Base-by-base conservation (phyloP, 306 rosid species). In the Vigna angularis region DNA sequence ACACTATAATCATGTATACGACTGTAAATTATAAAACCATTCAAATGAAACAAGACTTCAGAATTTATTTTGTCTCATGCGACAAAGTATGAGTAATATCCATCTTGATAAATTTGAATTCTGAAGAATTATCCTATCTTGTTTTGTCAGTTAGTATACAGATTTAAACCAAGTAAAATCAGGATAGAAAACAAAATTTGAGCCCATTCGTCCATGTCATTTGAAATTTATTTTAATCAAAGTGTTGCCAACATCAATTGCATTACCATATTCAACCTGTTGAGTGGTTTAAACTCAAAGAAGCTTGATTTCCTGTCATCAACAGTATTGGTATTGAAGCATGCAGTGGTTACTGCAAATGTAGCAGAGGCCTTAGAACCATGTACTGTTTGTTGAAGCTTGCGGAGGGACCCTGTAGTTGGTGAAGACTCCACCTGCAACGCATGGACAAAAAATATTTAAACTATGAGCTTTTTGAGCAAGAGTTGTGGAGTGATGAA, bases 401-500 rank as follows among this genome's bases (percentile, higher is more conserved):
- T 90, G 34, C 80, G 55, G 73, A 95, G 65, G 74, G 98, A 87
- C 50, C 99, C 99, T 14, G 99, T 95, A 76, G 99, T 95, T 5
- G 99, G 99, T 18, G 99, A 95, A 79, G 99, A 94, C 76, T 93
- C 98, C 68, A 90, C 97, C 99, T 95, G 91, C 88, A 89, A 77
- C 65, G 52, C 70, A 47, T 58, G 67, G 67, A 45, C 50, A 77
- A 67, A 75, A 26, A 48, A 62, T 14, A 72, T 45, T 40, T 64
- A 79, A 74, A 73, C 65, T 75, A 66, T 66, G 81, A 62, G 45
- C 63, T 67, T 48, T 61, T 63, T 53, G 26, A 28, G 62, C 56
- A 82, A 88, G 50, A 74, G 59, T 58, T 59, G 34, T 64, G 16
- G 65, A 83, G 70, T 73, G 58, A 48, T 9, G 4, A 22, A 76